Percentiles rank a stretch among this genome's conserved stretches.
Conservation (phyloP, 805 yeast species). For the Hanseniaspora opuntiae region DNA sequence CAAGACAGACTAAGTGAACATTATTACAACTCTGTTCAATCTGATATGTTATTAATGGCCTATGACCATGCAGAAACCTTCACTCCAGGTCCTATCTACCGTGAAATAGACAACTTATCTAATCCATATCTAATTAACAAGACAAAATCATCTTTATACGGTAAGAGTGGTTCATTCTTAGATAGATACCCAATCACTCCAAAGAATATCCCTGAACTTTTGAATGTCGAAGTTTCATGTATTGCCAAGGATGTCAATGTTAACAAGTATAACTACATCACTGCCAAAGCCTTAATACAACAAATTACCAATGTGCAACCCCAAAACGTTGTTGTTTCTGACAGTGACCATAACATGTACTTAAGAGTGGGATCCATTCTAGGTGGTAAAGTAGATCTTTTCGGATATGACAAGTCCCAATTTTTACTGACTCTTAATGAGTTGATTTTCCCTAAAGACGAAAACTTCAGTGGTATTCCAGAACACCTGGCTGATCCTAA, state of each 20-base stretch:
- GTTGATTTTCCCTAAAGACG: slow-evolving; percentile 80
- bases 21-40: slow-evolving; percentile 55
- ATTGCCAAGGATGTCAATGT: slow-evolving; percentile 61
- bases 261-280: slow-evolving; percentile 57
- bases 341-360: slow-evolving; percentile 75
- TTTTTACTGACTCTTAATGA: slow-evolving; percentile 78
- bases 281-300: slow-evolving; percentile 68
- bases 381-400: slow-evolving; percentile 73
- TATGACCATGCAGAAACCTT: slow-evolving; percentile 53
- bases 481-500: slow-evolving; percentile 66
- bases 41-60: slow-evolving; percentile 66
- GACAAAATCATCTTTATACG: slow-evolving; percentile 60
- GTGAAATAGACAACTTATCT: slow-evolving; percentile 71
- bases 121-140: slow-evolving; percentile 85
- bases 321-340: slow-evolving; percentile 52
- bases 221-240: slow-evolving; percentile 58
- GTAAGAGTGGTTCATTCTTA: slow-evolving; percentile 60
- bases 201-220: slow-evolving; percentile 58
- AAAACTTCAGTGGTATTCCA: slow-evolving; percentile 71
- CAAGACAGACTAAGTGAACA: slow-evolving; percentile 73
- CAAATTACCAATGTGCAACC: slow-evolving; percentile 92
- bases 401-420: slow-evolving; percentile 73
- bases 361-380: slow-evolving; percentile 76
- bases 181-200: slow-evolving; percentile 56
- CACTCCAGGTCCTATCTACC: slow-evolving; percentile 45